Evolutionary conservation across 176 grass and related monocot genomes (phyloP), one percentile per base, ranked within the genome.

Genomic region (Poa annua): DNA sequence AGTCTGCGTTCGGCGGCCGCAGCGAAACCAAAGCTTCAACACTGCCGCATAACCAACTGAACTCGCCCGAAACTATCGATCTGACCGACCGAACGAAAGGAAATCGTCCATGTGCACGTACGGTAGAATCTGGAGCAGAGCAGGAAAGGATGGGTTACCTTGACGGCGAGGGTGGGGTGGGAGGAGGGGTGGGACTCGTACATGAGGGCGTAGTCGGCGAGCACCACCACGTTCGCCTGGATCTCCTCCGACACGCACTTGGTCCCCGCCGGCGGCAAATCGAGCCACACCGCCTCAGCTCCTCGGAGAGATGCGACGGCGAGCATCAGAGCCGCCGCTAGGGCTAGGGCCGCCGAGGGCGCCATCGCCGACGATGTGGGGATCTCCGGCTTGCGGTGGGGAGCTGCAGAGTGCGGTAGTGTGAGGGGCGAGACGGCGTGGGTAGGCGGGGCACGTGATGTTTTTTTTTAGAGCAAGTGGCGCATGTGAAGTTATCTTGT

Each of bases 231-330:
- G 82, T 92, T 92, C 39, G 90, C 83, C 66, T 97, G 95, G 87
- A 97, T 97, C 86, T 97, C 95, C 88, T 97, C 95, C 8, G 95
- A 94, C 36, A 97, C 86, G 88, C 95, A 97, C 92, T 97, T 97
- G 71, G 95, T 91, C 33, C 95, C 92, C 57, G 86, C 51, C 67
- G 72, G 77, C 53, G 92, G 96, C 85, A 98, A 82, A 47, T 91
- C 91, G 16, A 98, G 81, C 92, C 90, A 93, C 85, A 98, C 88
- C n/a, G 92, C 96, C 48, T 76, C 76, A 1, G 87, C 85, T 36
- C 47, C 85, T 36, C 47, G 53, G 45, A 77, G 42, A 65, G 79
- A 82, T 41, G 85, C 66, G 19, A 52, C 14, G 32, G 81, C 83
- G 61, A 89, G 26, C 70, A 41, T 21, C n/a, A 66, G 10, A 70